These are phyloP conservation scores for Gracilaria vermiculophylla DNA, from an alignment of 23 red algal genomes.

Conservation along the genomic window DNA sequence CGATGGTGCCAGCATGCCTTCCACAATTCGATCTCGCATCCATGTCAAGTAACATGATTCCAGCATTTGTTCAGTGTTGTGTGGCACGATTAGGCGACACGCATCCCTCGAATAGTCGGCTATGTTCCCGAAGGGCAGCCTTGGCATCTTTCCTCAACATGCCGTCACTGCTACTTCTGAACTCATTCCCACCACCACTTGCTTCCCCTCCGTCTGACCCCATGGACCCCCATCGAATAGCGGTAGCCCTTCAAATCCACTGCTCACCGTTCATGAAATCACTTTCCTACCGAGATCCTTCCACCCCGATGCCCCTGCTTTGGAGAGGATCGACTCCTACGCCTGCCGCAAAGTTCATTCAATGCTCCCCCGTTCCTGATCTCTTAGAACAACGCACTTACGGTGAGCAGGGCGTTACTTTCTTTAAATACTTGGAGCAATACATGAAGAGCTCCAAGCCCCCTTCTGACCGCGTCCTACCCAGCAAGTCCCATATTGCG, in stretches of 20 bases:
- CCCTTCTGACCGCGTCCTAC: not conserved
- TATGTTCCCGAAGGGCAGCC: not conserved
- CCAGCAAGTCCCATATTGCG: constrained; percentile 12
- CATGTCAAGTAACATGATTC: not conserved
- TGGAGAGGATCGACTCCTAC: not conserved
- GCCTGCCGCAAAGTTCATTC: not conserved
- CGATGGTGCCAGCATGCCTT: not conserved
- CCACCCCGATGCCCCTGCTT: not conserved
- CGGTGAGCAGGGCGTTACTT: constrained; percentile 1
- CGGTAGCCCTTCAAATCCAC: not conserved
- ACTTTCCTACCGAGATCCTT: not conserved
- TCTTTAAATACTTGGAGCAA: constrained; percentile 12
- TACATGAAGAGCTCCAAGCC: not conserved
- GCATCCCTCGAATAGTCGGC: not conserved
- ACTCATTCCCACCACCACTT: not conserved
- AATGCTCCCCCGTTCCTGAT: not conserved
- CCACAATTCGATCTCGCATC: not conserved
- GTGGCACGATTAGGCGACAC: not conserved
- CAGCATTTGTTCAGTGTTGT: not conserved
- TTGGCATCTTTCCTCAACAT: not conserved
- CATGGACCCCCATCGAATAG: not conserved
- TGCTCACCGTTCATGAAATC: constrained; percentile 2
- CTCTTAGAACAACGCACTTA: not conserved
- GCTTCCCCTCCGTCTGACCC: not conserved
- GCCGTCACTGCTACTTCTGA: not conserved